A percentile compares a stretch with the other conserved stretches of the same genome.
Evolutionary conservation across 352 stramenopile genomes (phyloP).

Genomic region (Pythium diclinum): DNA sequence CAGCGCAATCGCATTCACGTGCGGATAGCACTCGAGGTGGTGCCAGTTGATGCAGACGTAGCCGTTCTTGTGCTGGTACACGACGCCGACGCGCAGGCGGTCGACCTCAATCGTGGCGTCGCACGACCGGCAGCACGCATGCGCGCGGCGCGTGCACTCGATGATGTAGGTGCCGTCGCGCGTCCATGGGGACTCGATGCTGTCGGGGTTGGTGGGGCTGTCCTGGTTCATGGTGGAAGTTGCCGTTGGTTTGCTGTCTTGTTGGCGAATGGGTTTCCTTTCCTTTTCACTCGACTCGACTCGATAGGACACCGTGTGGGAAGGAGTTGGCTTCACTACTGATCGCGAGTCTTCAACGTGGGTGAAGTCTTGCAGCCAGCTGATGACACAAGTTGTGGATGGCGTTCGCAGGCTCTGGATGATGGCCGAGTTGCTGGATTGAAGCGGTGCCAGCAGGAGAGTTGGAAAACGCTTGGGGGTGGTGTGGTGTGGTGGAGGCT

Average conservation of each 20-base stretch:
- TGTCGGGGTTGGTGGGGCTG: conserved; percentile 28
- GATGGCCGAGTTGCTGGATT: neutral
- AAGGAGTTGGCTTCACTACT: neutral
- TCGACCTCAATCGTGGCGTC: conserved; percentile 60
- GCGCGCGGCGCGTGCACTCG: conserved; percentile 59
- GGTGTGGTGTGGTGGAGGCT: neutral
- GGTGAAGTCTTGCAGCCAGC: neutral
- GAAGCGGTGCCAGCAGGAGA: neutral
- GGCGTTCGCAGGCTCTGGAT: neutral
- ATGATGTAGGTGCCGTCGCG: conserved; percentile 82
- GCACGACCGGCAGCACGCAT: conserved; percentile 77
- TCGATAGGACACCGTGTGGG: no score
- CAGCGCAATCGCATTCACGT: conserved; percentile 55
- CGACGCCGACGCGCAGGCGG: conserved; percentile 68
- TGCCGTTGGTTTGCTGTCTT: neutral
- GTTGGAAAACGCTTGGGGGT: neutral
- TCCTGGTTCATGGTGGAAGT: conserved; percentile 22
- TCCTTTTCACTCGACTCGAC: neutral
- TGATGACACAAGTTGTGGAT: conserved; percentile 4
- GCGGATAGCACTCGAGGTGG: conserved; percentile 76
- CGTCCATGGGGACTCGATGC: conserved; percentile 57
- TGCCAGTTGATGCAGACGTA: conserved; percentile 87
- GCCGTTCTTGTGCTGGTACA: conserved; percentile 79
- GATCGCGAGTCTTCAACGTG: neutral
- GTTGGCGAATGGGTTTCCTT: conserved; percentile 6